Percentiles rank a stretch among this genome's conserved stretches.
phyloP scores from a whole-genome alignment of 805 yeast species.

The Torulaspora maleeae region DNA sequence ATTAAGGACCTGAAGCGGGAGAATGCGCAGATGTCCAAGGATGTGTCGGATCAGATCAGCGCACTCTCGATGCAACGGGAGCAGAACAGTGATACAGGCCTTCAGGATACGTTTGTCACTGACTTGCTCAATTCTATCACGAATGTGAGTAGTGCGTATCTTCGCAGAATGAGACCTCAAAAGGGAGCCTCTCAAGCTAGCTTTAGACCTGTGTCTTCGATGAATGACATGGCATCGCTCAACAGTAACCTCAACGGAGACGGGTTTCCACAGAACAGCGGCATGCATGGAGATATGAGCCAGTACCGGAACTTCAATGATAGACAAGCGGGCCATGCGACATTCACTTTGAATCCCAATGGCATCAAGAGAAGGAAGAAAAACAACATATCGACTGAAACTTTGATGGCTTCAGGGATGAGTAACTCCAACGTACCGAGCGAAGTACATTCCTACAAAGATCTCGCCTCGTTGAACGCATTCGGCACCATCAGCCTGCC shows the following conservation, averaged over 20 bases:
- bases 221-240: constrained; percentile 2
- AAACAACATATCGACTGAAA: constrained; percentile 3
- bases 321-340: constrained; percentile 7
- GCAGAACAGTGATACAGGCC: constrained; percentile 4
- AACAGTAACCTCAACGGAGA: background rate
- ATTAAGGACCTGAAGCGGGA: constrained; percentile 13
- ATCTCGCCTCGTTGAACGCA: constrained; percentile 14
- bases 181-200: background rate
- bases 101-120: constrained; percentile 24
- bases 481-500: constrained; percentile 22
- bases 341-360: constrained; percentile 33
- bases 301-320: constrained; percentile 6
- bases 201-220: background rate
- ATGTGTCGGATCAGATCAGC: constrained; percentile 6
- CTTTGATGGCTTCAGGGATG: constrained; percentile 5
- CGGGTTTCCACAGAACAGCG: constrained; percentile 4
- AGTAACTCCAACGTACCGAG: constrained; percentile 12
- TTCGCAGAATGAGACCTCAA: constrained; percentile 18
- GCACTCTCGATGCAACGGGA: constrained; percentile 5
- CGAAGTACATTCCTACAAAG: constrained; percentile 14
- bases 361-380: constrained; percentile 31
- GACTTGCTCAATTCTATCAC: constrained; percentile 32
- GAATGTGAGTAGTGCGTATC: constrained; percentile 27
- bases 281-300: constrained; percentile 2
- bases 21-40: constrained; percentile 7